Percentiles rank a stretch among this genome's conserved stretches.
These are phyloP conservation scores for Piper betle DNA, from an alignment of 164 flowering plant species.

Conservation along the genomic window DNA sequence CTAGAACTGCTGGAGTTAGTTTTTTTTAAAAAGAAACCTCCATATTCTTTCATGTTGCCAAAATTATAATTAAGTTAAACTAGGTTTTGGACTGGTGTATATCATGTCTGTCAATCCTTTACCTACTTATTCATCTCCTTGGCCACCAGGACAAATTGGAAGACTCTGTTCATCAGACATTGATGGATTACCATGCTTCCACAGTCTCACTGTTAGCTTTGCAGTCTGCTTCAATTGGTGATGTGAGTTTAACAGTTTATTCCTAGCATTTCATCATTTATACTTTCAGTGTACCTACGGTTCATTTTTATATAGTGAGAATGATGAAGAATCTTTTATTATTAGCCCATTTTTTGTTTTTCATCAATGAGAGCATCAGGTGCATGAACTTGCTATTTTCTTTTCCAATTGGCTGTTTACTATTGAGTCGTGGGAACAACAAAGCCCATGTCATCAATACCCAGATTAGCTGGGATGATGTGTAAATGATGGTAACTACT, in stretches of 20 bases:
- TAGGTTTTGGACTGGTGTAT: too few species aligned
- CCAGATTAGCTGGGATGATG: too few species aligned
- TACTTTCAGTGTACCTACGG: not conserved
- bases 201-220: constrained; percentile 69
- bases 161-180: constrained; percentile 48
- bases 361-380: too few species aligned
- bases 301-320: not conserved
- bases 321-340: not conserved
- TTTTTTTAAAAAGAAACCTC: too few species aligned
- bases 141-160: constrained; percentile 65
- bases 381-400: not conserved
- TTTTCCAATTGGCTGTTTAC: not conserved
- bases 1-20: too few species aligned
- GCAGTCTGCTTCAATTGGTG: constrained; percentile 55
- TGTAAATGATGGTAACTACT: too few species aligned
- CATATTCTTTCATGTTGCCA: too few species aligned
- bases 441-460: too few species aligned
- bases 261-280: not conserved
- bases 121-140: not conserved
- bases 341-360: not conserved
- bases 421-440: not conserved
- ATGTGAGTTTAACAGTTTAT: constrained; percentile 42
- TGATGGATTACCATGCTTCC: constrained; percentile 74
- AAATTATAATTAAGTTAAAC: too few species aligned
- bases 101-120: too few species aligned